phyloP scores from a whole-genome alignment of 2,329 filamentous ascomycete species.

The Scortechinia acanthostroma region DNA sequence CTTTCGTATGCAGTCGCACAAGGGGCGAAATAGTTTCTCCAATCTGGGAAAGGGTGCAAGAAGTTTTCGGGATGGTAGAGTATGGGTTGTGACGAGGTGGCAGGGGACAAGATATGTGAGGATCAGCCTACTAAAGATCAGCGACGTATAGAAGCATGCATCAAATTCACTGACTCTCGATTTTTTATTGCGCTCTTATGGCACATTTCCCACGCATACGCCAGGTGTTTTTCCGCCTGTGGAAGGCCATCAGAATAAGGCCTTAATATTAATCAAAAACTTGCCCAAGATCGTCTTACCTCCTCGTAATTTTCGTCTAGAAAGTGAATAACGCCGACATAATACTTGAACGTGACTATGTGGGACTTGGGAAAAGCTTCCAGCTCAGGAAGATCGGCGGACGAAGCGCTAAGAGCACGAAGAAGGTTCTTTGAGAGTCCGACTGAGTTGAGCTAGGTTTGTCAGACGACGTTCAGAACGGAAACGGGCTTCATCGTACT shows the following conservation, averaged over 20 bases:
- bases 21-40: slow-evolving; percentile 69
- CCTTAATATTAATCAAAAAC: not conserved
- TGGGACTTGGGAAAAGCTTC: slow-evolving; percentile 80
- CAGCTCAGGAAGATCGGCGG: slow-evolving; percentile 73
- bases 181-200: slow-evolving; percentile 68
- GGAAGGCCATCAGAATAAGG: not conserved
- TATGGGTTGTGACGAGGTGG: slow-evolving; percentile 80
- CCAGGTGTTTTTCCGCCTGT: slow-evolving; percentile 70
- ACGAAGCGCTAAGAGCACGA: slow-evolving; percentile 68
- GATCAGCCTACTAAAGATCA: slow-evolving; percentile 55
- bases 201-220: slow-evolving; percentile 76
- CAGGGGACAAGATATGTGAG: slow-evolving; percentile 92
- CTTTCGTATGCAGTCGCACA: slow-evolving; percentile 71
- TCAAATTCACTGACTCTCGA: slow-evolving; percentile 55
- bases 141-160: not conserved
- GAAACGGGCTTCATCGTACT: not conserved
- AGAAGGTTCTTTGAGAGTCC: slow-evolving; percentile 85
- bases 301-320: slow-evolving; percentile 85
- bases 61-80: slow-evolving; percentile 67
- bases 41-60: slow-evolving; percentile 71
- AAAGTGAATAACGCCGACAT: slow-evolving; percentile 87
- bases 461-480: not conserved
- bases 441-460: slow-evolving; percentile 64
- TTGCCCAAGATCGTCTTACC: not conserved
- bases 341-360: slow-evolving; percentile 92